Base-by-base conservation (phyloP, 495 filamentous ascomycete genomes). In the Neurospora pannonica region DNA sequence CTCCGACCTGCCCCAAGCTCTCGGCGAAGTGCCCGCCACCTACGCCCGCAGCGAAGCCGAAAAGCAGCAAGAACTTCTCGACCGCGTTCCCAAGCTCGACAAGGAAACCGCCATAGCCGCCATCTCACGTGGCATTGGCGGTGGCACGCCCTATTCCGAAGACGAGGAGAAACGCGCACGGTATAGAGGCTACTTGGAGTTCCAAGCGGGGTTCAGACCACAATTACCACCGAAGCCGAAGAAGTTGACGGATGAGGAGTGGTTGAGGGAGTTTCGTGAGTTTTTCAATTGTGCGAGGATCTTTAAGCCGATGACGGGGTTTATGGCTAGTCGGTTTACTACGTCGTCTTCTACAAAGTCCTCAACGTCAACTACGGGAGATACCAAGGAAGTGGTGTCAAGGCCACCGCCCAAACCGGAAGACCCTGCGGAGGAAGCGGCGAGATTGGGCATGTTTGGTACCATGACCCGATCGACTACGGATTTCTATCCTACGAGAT, bases 301-400 rank as follows among this genome's bases (percentile, higher is more conserved):
- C 8, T 98, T 98, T 86, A 94, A 93, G 80, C 96, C 96, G 1
- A 91, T 97, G 86, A 92, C 92, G 37, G 94, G 93, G 0, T 85
- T 92, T 74, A 98, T 99, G 92, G 96, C 96, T 21, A 92, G 92
- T 34, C 90, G 94, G 5, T 99, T 99, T 78, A 98, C 93, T 0
- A 92, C 79, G 15, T 40, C 39, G 39, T 39, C 38, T 39, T 15
- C 38, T 39, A 40, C 39, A 4, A 40, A 40, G 15, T 6, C 39
- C 5, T 0, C 93, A 0, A 87, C 91, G 5, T 82, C 84, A 1
- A 75, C 80, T 1, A 79, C 74, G 70, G 76, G 79, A 0, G 75
- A 81, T 0, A 13, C 48, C 0, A 84, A 85, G 0, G 78, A 85
- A 1, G 78, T 91, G 11, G 78, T 95, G 1, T 84, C 82, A 28